Percentiles rank a stretch among this genome's conserved stretches.
These are phyloP conservation scores for Mycena capillaripes DNA, from an alignment of 768 basidiomycete genomes.

Conservation along the genomic window DNA sequence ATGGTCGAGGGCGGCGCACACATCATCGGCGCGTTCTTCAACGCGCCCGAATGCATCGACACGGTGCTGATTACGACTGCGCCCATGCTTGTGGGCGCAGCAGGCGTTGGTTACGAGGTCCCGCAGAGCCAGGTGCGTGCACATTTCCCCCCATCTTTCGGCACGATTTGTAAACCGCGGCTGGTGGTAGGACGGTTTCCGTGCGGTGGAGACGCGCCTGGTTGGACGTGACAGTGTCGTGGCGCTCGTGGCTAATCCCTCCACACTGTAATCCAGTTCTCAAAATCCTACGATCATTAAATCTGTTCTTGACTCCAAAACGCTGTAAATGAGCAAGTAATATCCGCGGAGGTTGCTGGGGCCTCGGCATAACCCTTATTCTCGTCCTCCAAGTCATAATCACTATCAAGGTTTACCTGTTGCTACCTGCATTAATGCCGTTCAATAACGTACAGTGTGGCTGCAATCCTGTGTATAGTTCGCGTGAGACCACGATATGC, in stretches of 20 bases:
- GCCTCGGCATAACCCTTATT: too few relatives aligned
- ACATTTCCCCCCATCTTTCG: neutral
- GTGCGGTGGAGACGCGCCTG: constrained; percentile 20
- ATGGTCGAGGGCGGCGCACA: constrained; percentile 98
- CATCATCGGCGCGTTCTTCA: constrained; percentile 78
- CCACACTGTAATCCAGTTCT: neutral
- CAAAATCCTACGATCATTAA: too few relatives aligned
- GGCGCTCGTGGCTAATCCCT: neutral
- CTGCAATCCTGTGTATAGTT: too few relatives aligned
- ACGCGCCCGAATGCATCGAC: constrained; percentile 65
- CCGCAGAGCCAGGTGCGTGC: neutral
- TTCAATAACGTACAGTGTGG: neutral
- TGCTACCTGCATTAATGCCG: too few relatives aligned
- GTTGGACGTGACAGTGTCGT: constrained; percentile 32
- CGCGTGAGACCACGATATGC: too few relatives aligned
- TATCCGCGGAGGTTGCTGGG: too few relatives aligned
- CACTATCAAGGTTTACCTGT: too few relatives aligned
- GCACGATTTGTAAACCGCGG: neutral
- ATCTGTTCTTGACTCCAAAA: too few relatives aligned
- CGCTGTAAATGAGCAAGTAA: too few relatives aligned
- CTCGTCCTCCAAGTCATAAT: too few relatives aligned
- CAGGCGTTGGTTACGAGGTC: constrained; percentile 71
- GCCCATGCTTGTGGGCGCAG: constrained; percentile 83
- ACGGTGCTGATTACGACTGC: constrained; percentile 88
- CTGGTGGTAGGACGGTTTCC: constrained; percentile 1